Evolutionary conservation across 2,329 filamentous ascomycete genomes (phyloP).

Genomic region (Cladosporium sp.): DNA sequence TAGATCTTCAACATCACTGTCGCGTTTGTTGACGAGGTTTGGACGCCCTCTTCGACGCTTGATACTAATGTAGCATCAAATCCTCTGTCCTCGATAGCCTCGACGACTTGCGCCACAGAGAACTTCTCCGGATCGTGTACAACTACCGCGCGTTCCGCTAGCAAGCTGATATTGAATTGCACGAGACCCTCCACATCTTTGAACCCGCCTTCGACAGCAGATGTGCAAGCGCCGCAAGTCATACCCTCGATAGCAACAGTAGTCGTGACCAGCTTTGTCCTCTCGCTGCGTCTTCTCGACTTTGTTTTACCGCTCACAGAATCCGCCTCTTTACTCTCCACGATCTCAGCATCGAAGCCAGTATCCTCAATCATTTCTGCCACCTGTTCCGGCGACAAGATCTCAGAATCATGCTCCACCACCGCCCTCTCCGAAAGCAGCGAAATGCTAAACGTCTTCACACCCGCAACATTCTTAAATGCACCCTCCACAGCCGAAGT

Average conservation of each 20-base stretch:
- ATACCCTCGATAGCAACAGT: slow-evolving; percentile 91
- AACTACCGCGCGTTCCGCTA: slow-evolving; percentile 87
- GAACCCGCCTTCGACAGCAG: slow-evolving; percentile 82
- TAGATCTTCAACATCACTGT: slow-evolving; percentile 79
- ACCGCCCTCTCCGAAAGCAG: slow-evolving; percentile 96
- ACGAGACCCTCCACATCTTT: slow-evolving; percentile 69
- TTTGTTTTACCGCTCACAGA: slow-evolving; percentile 28
- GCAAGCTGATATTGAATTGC: slow-evolving; percentile 90
- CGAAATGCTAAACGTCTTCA: slow-evolving; percentile 84
- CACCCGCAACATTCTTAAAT: slow-evolving; percentile 76
- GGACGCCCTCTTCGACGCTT: slow-evolving; percentile 59
- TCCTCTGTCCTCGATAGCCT: slow-evolving; percentile 82
- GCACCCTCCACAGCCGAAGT: slow-evolving; percentile 92
- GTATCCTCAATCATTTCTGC: slow-evolving; percentile 85
- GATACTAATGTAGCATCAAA: slow-evolving; percentile 84
- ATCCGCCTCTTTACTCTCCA: slow-evolving; percentile 61
- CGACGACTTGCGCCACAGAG: slow-evolving; percentile 67
- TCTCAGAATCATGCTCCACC: slow-evolving; percentile 76
- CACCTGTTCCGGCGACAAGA: slow-evolving; percentile 69
- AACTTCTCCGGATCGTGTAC: slow-evolving; percentile 73
- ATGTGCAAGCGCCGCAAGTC: slow-evolving; percentile 96
- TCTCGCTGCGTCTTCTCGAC: slow-evolving; percentile 34
- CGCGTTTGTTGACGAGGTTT: slow-evolving; percentile 50
- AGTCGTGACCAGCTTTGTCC: slow-evolving; percentile 56
- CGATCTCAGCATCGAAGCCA: slow-evolving; percentile 81